These are phyloP conservation scores for Stephania japonica DNA, from an alignment of 164 flowering plant genomes.

Conservation along the genomic window DNA sequence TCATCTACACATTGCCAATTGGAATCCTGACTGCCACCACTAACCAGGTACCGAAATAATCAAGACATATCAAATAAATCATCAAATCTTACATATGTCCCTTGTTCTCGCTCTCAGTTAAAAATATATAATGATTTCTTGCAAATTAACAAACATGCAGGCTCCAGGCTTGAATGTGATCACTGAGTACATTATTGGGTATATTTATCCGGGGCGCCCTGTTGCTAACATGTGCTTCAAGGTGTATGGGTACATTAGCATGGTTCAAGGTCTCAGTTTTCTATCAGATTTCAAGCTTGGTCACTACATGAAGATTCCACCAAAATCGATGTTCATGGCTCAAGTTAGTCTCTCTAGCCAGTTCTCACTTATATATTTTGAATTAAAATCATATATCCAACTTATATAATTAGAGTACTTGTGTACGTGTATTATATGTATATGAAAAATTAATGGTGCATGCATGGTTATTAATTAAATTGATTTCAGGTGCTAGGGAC, in stretches of 20 bases:
- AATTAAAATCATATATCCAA: too few relatives aligned
- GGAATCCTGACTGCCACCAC: slow-evolving; percentile 48
- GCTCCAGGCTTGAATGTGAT: slow-evolving; percentile 67
- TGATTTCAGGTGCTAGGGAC: slow-evolving; percentile 53
- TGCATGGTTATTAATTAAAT: too few relatives aligned
- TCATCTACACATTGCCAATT: slow-evolving; percentile 36
- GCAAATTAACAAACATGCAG: slow-evolving; percentile 18
- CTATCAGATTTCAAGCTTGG: slow-evolving; percentile 86
- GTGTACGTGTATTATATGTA: too few relatives aligned
- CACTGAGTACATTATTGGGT: slow-evolving; percentile 74
- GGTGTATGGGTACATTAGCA: slow-evolving; percentile 73
- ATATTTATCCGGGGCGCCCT: slow-evolving; percentile 69
- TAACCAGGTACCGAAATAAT: slow-evolving; percentile 24
- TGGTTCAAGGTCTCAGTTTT: slow-evolving; percentile 71
- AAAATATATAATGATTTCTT: too few relatives aligned
- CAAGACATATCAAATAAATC: too few relatives aligned
- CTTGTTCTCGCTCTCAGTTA: too few relatives aligned
- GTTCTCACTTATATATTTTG: too few relatives aligned
- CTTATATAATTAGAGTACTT: too few relatives aligned
- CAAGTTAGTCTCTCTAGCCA: slow-evolving; percentile 53
- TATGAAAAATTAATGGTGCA: too few relatives aligned
- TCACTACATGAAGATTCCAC: slow-evolving; percentile 94
- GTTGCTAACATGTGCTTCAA: slow-evolving; percentile 92
- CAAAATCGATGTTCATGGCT: slow-evolving; percentile 84
- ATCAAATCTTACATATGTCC: too few relatives aligned